Base-by-base conservation (phyloP, 257 asterid genomes). In the Prunella vulgaris region DNA sequence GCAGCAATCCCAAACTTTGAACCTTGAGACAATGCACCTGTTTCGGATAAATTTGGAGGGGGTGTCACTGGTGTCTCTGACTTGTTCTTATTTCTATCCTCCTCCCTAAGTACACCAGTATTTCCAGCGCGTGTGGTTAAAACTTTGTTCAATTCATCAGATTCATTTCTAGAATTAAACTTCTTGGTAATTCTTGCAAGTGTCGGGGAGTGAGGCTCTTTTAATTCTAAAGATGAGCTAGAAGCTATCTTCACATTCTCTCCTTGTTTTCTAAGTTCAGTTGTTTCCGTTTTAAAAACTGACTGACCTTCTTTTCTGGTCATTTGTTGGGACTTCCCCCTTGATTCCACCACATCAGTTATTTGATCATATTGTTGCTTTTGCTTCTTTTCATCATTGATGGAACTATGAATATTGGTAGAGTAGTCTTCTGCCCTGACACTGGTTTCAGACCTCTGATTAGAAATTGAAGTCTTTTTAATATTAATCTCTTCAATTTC, bases 401-500 rank as follows among this genome's bases (percentile, higher is more conserved):
- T 46, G 58, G 82, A 58, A 73, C 70, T 76, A 61, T 28, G 38
- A 60, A 22, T 17, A 73, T 37, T 70, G 51, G 74, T 77, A 7
- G 88, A 78, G 82, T 66, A 60, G 40, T 77, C 83, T 44, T 79
- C 89, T 73, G 30, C 64, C 74, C 69, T 81, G 30, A 65, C 75
- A 71, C 37, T 72, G 73, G 82, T 71, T 66, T 80, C 90, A 57
- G 81, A 70, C 78, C 49, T 75, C 73, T 83, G 78, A 64, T 72
- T 68, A 62, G 80, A 70, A 77, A 68, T 72, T 35, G 91, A 84
- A 10, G 78, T 54, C 70, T 77, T 79, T 76, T 68, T 75, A 64
- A 78, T 60, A 77, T 84, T 90, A 71, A 74, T 42, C 66, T 84
- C 88, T 76, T 80, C 88, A 66, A 75, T 48, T 60, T 82, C 75